Base-by-base conservation (phyloP, 1,284 basidiomycete genomes). In the Anthracocystis panici-leucophaei region DNA sequence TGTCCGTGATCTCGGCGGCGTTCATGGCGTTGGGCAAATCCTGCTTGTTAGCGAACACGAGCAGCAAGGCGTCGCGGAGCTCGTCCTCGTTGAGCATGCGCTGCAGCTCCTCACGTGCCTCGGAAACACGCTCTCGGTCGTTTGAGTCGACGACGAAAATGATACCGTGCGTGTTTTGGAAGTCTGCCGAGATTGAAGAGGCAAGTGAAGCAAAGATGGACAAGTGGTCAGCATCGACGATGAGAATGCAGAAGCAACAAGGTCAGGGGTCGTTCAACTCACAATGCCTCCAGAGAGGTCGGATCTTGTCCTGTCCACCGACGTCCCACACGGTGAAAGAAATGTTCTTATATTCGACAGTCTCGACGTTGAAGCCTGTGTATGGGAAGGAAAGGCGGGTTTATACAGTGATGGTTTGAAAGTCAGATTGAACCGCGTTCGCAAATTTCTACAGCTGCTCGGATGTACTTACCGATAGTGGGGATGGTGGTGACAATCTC, bases 241-340 rank as follows among this genome's bases (percentile, higher is more conserved):
- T 18, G 21, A 8, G 25, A 3, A 5, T 48, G 4, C 16, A 3
- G 20, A 27, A 20, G 41, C 23, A n/a, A 14, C 11, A 21, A n/a
- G 21, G 29, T 35, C 4, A 14, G 29, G n/a, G 23, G 18, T 33
- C 12, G 5, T 29, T 21, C 6, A 31, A 87, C 86, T 91, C 90
- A 96, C 95, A 99, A 89, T 99, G 96, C 90, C 96, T 95, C 96
- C 96, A 99, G 83, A 99, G 89, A 51, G 97, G 97, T 74, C 97
- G 90, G 68, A 87, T 87, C 84, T 87, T 87, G 82, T 87, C 87
- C 83, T 87, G 87, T 45, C 87, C 97, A 86, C 97, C 97, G 65
- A 99, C 97, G 86, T 99, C 97, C 97, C 97, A 99, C 25, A 99
- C 97, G 82, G 97, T 99, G 89, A 99, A 99, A 85, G 96, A 97